Evolutionary conservation across 306 rosid genomes (phyloP), one percentile per base, ranked within the genome.

Genomic region (Cucumis cinereus): DNA sequence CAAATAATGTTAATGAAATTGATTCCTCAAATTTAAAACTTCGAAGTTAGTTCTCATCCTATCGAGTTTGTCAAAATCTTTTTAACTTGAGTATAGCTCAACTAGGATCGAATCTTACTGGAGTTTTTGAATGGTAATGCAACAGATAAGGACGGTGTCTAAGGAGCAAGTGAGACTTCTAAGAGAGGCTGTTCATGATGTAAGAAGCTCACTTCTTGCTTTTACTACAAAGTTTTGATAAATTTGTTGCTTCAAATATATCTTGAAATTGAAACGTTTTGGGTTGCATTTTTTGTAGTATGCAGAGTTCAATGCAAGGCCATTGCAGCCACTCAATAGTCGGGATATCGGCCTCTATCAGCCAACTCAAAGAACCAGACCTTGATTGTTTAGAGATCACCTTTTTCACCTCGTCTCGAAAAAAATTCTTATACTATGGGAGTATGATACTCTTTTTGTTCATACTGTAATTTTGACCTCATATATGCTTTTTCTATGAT

Each of bases 111-210:
- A 59, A 14, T 68, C 74, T 68, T 22, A 68, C 6, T 5, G 10
- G 7, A 62, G 1, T 62, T 33, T 12, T 69, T 69, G 13, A 68
- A 41, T 2, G 26, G 74, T 43, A 36, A 36, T 23, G 15, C 55
- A 68, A 41, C 74, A 88, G 93, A 80, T 90, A 74, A 75, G 59
- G 24, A 82, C 75, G 0, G 92, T 82, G 49, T 85, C 87, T 26
- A 75, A 5, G 66, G 72, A 13, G 23, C 90, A 92, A 79, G 70
- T 90, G 81, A 54, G 41, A 15, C 62, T 87, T 50, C 81, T 92
- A 1, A 81, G 84, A 61, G 79, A 70, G 53, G 92, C 92, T 2
- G 92, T 88, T 57, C 89, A 85, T 54, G 88, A 86, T 68, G 96
- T 88, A 83, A 85, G 93, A 83, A 23, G 4, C 64, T n/a, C 55